phyloP scores from a whole-genome alignment of 1,284 basidiomycete species.

The Grifola frondosa region DNA sequence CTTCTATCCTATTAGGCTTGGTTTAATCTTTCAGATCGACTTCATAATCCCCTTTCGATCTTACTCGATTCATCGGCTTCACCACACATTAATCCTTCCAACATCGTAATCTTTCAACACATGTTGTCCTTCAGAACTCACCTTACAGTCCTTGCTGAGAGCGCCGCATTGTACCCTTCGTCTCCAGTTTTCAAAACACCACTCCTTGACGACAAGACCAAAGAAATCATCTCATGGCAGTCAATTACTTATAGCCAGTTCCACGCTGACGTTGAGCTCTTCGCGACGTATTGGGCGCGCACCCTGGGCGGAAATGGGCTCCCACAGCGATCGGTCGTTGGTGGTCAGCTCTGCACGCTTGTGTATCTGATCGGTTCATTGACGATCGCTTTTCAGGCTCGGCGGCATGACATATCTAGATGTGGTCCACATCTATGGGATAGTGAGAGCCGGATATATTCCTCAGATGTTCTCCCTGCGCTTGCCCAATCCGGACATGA shows the following conservation, averaged over 20 bases:
- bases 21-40: too few species aligned
- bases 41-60: too few species aligned
- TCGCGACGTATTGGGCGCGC: constrained; percentile 53
- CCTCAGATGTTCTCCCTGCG: constrained; percentile 72
- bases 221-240: constrained; percentile 41
- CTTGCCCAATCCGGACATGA: constrained; percentile 63
- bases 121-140: constrained; percentile 38
- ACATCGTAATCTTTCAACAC: neutral
- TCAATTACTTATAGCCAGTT: constrained; percentile 53
- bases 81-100: constrained; percentile 11
- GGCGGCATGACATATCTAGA: constrained; percentile 65
- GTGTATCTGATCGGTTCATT: constrained; percentile 5
- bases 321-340: constrained; percentile 55
- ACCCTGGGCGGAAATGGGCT: constrained; percentile 44
- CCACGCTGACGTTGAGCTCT: constrained; percentile 49
- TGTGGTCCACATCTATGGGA: constrained; percentile 65
- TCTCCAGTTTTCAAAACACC: constrained; percentile 50
- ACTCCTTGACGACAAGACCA: constrained; percentile 34
- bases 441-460: constrained; percentile 67
- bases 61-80: too few species aligned
- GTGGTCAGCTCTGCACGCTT: constrained; percentile 45
- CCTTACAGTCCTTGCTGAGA: constrained; percentile 49
- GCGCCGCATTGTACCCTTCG: constrained; percentile 40
- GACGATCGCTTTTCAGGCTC: constrained; percentile 43
- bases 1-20: too few species aligned